Conservation (phyloP, 1,284 basidiomycete species). For the Blastosporella zonata region DNA sequence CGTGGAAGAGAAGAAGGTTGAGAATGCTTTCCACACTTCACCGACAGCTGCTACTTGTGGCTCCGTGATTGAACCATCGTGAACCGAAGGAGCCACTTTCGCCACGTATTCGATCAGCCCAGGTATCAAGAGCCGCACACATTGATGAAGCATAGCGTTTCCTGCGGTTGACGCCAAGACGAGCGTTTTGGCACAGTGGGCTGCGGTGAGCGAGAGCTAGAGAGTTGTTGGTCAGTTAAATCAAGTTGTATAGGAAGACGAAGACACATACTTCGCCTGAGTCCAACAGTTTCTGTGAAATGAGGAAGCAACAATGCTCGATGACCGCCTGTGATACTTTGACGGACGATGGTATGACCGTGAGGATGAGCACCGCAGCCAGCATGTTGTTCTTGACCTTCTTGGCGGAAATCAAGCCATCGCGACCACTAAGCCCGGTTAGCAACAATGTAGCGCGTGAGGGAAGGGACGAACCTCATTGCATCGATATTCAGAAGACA, state of each 20-base stretch:
- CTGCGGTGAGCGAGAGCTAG: constrained; percentile 75
- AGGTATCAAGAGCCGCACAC: constrained; percentile 72
- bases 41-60: constrained; percentile 59
- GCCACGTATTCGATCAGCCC: constrained; percentile 79
- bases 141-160: constrained; percentile 68
- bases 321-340: constrained; percentile 75
- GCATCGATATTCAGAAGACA: constrained; percentile 88
- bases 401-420: constrained; percentile 72
- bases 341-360: constrained; percentile 68
- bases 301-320: constrained; percentile 83
- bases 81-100: constrained; percentile 56
- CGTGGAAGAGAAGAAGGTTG: constrained; percentile 58
- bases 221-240: constrained; percentile 18
- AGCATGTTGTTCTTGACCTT: constrained; percentile 93
- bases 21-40: constrained; percentile 82
- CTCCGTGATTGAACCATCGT: constrained; percentile 54
- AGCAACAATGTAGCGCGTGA: constrained; percentile 5
- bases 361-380: constrained; percentile 83
- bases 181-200: constrained; percentile 85
- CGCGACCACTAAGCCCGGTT: constrained; percentile 57
- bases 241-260: neutral
- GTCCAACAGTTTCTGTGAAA: constrained; percentile 73
- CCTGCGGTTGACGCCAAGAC: constrained; percentile 64
- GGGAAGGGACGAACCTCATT: constrained; percentile 66
- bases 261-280: constrained; percentile 58